These are phyloP conservation scores for Diospyros kaki DNA, from an alignment of 148 eudicot genomes.

Conservation along the genomic window DNA sequence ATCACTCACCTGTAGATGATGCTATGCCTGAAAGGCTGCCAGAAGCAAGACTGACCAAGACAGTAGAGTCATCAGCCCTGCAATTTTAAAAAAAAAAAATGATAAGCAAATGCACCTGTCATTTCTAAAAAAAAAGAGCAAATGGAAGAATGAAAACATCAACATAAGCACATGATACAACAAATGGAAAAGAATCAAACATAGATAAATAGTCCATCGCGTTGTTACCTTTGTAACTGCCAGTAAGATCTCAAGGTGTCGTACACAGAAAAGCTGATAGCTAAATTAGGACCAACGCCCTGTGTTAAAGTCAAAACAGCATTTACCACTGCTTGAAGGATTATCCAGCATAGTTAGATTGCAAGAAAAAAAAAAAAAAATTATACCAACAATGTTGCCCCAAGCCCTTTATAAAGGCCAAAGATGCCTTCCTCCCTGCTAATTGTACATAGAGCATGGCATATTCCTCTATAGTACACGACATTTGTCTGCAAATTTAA, in stretches of 20 bases:
- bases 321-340: conserved; percentile 1
- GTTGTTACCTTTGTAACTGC: conserved; percentile 58
- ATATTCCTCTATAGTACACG: conserved; percentile 75
- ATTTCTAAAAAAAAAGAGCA: not conserved
- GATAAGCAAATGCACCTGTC: not conserved
- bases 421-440: conserved; percentile 66
- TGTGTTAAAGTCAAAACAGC: conserved; percentile 21
- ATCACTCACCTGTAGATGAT: conserved; percentile 80
- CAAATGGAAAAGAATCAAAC: not conserved
- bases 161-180: not conserved
- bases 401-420: conserved; percentile 96
- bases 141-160: not conserved
- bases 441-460: conserved; percentile 77
- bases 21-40: conserved; percentile 97
- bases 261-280: conserved; percentile 92
- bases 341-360: not conserved
- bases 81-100: conserved; percentile 11
- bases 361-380: conserved; percentile 8
- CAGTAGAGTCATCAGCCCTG: conserved; percentile 78
- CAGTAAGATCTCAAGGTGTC: conserved; percentile 79
- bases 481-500: conserved; percentile 63
- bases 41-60: conserved; percentile 87
- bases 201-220: not conserved
- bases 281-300: conserved; percentile 98
- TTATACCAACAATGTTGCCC: conserved; percentile 80